Evolutionary conservation across 2,329 filamentous ascomycete species (phyloP), one percentile per base, ranked within the genome.

Genomic region (Helicocarpus griseus): DNA sequence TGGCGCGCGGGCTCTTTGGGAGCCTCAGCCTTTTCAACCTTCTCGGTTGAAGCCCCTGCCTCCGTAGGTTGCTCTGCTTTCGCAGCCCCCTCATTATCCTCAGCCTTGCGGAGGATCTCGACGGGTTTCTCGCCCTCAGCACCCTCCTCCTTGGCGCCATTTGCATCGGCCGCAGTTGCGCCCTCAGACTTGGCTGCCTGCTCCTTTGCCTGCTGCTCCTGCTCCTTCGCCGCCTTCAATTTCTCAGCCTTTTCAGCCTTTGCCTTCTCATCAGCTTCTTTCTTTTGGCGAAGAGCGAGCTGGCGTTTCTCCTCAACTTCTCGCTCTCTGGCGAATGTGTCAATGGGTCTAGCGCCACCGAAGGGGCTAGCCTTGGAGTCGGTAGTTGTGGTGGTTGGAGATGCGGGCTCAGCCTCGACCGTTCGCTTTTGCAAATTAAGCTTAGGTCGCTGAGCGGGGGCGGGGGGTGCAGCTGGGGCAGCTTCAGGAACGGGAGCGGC

Each of bases 351-450:
- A 52, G 93, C 93, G 55, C 87, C 90, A 62, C 93, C 93, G 66
- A 98, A 98, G 38, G 89, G 89, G 69, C 86, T 97, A 24, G 89
- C 80, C 76, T 96, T 97, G 39, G 87, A 75, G 62, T 93, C 86
- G 28, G 72, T 65, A 17, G 66, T 61, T 11, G 62, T 64, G 14
- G 69, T 54, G 4, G 73, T 61, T n/a, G 70, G 65, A 51, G 75
- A 65, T 48, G 73, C 62, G 14, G 76, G 64, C 9, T 82, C 75
- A 22, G 82, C 77, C 62, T 95, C 90, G 11, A 96, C 87, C 3
- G 90, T 96, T 60, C 93, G 83, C 79, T 97, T 97, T 57, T 83
- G 74, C 24, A 98, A 80, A 69, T 97, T 93, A 63, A 98, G 73
- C 65, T 80, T 89, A 29, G 93, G 93, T 53, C 93, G 84, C 50